phyloP scores from a whole-genome alignment of 192 early-diverging fungal species.

The Chytriomyces confervae region DNA sequence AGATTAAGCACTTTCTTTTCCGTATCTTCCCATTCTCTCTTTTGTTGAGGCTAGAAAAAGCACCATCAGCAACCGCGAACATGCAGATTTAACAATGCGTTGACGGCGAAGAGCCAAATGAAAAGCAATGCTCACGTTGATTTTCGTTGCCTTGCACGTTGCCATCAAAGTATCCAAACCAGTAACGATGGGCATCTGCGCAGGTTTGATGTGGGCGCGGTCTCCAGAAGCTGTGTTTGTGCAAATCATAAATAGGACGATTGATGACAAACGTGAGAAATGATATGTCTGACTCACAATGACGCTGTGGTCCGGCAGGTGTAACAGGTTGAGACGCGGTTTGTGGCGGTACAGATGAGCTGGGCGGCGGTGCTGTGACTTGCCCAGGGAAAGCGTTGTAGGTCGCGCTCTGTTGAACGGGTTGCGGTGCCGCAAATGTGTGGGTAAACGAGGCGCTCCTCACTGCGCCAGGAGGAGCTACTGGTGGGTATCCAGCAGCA shows the following conservation, averaged over 20 bases:
- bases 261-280: background rate
- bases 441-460: constrained; percentile 13
- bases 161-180: constrained; percentile 40
- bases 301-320: constrained; percentile 38
- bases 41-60: constrained; percentile 64
- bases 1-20: constrained; percentile 78
- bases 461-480: constrained; percentile 5
- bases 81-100: too few species aligned
- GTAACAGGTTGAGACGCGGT: constrained; percentile 35
- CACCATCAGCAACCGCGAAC: too few species aligned
- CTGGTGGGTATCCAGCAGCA: too few species aligned
- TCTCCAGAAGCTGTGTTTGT: constrained; percentile 71
- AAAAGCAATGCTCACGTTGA: too few species aligned
- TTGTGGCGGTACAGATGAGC: constrained; percentile 34
- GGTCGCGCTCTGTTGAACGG: constrained; percentile 30
- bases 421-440: background rate
- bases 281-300: constrained; percentile 55
- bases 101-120: too few species aligned
- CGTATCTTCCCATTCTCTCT: constrained; percentile 80
- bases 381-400: constrained; percentile 2
- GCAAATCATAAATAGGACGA: constrained; percentile 5
- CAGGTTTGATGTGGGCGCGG: constrained; percentile 78
- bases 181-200: constrained; percentile 67
- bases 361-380: constrained; percentile 26
- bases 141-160: constrained; percentile 24